Evolutionary conservation across 495 filamentous ascomycete genomes (phyloP), one percentile per base, ranked within the genome.

Genomic region (Talaromyces ruber): DNA sequence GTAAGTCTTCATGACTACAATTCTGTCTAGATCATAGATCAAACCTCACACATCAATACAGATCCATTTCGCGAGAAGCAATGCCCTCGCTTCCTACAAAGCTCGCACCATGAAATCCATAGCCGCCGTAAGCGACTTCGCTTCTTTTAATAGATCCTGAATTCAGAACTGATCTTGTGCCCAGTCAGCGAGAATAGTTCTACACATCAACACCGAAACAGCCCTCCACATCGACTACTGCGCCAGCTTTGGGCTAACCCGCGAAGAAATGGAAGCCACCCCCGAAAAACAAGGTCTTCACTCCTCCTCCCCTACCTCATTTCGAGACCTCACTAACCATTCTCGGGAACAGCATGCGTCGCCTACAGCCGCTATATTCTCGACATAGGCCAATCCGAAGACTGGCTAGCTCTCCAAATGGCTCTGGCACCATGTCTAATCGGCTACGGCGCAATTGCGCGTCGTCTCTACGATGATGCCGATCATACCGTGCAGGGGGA

Each of bases 51-150:
- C 34, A 2, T 30, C n/a, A 4, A 30, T 3, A 7, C 54, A 92
- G 89, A 81, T 90, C 37, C 92, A 96, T 70, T 97, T 93, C 74
- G 85, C 91, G 9, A 79, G 92, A 61, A 90, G 90, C 64, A 92
- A 92, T 74, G 85, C 90, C 7, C 78, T 97, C 3, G 90, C 88
- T 14, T 82, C 86, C 0, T 95, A 93, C 75, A 97, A 97, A 67
- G 82, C 86, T 3, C 88, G 85, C 63, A 78, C 71, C 11, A 88
- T 95, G 68, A 77, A 85, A 43, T 88, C 91, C 59, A 90, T 93
- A 65, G 79, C 82, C 21, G 84, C 83, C 21, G 82, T 84, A 72
- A 25, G 61, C 12, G 68, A 61, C 61, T 34, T 61, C 14, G 28
- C 43, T 16, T n/a, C 69, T n/a, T n/a, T 53, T 28, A 4, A 60